phyloP scores from a whole-genome alignment of 129 eudicot genomes.

The Centella asiatica region DNA sequence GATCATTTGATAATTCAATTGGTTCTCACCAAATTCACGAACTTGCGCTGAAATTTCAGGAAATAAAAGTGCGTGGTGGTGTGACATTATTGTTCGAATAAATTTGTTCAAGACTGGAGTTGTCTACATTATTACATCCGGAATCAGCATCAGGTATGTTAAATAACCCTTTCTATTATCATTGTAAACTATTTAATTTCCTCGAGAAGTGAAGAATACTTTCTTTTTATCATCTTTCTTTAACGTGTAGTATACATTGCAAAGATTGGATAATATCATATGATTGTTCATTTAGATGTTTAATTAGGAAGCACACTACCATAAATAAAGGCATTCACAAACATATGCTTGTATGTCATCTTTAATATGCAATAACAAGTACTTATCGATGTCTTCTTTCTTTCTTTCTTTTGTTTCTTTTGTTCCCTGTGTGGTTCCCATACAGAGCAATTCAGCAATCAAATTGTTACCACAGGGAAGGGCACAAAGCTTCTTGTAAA shows the following conservation, averaged over 20 bases:
- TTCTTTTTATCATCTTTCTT: neutral
- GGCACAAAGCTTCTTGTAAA: conserved; percentile 51
- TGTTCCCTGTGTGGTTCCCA: too few species aligned
- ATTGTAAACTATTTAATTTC: neutral
- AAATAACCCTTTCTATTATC: neutral
- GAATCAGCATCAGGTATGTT: conserved; percentile 58
- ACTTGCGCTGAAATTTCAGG: conserved; percentile 41
- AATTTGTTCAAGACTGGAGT: conserved; percentile 60
- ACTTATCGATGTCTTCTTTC: too few species aligned
- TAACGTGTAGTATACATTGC: too few species aligned
- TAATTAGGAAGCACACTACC: too few species aligned
- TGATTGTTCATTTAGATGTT: too few species aligned
- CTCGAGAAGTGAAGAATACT: neutral
- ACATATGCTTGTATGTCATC: neutral
- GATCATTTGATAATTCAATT: neutral
- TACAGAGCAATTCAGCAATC: conserved; percentile 73
- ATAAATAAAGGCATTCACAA: neutral
- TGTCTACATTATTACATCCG: conserved; percentile 65
- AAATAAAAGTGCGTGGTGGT: conserved; percentile 35
- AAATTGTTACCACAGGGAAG: conserved; percentile 63
- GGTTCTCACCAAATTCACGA: neutral
- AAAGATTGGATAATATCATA: too few species aligned
- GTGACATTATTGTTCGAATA: conserved; percentile 46
- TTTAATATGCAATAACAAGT: neutral
- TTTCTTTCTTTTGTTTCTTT: too few species aligned